Evolutionary conservation across 1,284 basidiomycete species (phyloP).

Genomic region (Boletellus sp.): DNA sequence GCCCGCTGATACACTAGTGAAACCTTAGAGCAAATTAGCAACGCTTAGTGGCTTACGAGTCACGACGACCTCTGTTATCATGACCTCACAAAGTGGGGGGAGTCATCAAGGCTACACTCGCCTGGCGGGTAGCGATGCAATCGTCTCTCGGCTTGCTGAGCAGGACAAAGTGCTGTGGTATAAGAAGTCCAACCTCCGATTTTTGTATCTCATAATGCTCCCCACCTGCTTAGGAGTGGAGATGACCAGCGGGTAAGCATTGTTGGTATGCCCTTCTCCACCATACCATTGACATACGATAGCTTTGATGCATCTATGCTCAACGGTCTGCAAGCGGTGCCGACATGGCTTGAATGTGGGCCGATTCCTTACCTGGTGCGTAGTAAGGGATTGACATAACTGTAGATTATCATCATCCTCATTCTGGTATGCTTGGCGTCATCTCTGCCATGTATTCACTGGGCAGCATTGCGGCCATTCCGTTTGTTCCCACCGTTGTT

Average conservation of each 20-base stretch:
- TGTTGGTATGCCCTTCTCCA: neutral
- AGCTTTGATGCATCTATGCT: neutral
- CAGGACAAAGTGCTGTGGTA: slow-evolving; percentile 56
- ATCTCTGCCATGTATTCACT: slow-evolving; percentile 12
- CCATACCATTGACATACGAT: neutral
- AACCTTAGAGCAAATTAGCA: neutral
- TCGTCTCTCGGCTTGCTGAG: slow-evolving; percentile 45
- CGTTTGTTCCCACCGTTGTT: slow-evolving; percentile 6
- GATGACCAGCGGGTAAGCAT: slow-evolving; percentile 38
- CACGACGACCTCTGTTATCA: neutral
- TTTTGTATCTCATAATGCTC: slow-evolving; percentile 46
- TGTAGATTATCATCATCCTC: slow-evolving; percentile 17
- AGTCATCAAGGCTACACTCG: neutral
- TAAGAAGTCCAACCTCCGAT: slow-evolving; percentile 35
- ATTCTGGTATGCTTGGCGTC: slow-evolving; percentile 11
- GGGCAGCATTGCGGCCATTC: slow-evolving; percentile 8
- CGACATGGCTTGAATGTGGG: slow-evolving; percentile 13
- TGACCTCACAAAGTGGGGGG: neutral
- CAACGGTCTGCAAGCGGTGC: neutral
- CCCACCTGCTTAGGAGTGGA: slow-evolving; percentile 60
- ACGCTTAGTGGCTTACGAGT: neutral
- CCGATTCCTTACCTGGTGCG: neutral
- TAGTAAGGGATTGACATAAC: neutral
- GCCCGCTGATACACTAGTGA: neutral
- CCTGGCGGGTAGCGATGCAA: slow-evolving; percentile 26